Evolutionary conservation across 2,329 filamentous ascomycete species (phyloP).

Genomic region (Monosporascus cannonballus): DNA sequence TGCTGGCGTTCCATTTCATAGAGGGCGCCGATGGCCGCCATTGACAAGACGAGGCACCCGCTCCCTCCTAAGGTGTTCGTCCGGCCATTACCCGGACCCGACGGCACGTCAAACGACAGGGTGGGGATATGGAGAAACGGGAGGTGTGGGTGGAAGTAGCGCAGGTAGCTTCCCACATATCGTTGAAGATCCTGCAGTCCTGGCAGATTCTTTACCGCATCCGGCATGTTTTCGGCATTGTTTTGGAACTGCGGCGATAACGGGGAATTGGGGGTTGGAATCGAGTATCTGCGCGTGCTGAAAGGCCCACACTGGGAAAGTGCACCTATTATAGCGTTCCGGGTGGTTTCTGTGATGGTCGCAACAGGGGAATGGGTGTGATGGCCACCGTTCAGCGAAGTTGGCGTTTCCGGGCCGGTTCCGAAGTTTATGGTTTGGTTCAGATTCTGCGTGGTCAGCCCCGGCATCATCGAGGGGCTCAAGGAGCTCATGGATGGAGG

Average conservation of each 20-base stretch:
- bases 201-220: constrained; percentile 58
- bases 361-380: constrained; percentile 53
- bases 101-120: constrained; percentile 77
- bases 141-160: constrained; percentile 87
- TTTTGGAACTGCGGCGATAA: constrained; percentile 46
- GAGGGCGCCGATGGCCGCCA: constrained; percentile 67
- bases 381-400: constrained; percentile 62
- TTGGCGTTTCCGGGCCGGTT: constrained; percentile 64
- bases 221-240: constrained; percentile 41
- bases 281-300: constrained; percentile 59
- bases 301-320: constrained; percentile 51
- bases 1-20: constrained; percentile 79
- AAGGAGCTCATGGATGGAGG: constrained; percentile 68
- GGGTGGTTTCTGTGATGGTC: constrained; percentile 60
- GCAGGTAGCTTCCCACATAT: constrained; percentile 84
- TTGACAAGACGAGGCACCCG: constrained; percentile 79
- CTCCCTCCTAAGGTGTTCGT: constrained; percentile 64
- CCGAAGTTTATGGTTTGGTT: constrained; percentile 61
- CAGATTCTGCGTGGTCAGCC: constrained; percentile 54
- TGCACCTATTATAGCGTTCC: constrained; percentile 54
- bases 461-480: constrained; percentile 65
- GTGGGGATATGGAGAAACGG: constrained; percentile 94
- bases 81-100: constrained; percentile 57
- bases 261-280: constrained; percentile 48
- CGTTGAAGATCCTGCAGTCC: constrained; percentile 81